Conservation (phyloP, 1,284 basidiomycete genomes). For the Melampsora allii-populina region DNA sequence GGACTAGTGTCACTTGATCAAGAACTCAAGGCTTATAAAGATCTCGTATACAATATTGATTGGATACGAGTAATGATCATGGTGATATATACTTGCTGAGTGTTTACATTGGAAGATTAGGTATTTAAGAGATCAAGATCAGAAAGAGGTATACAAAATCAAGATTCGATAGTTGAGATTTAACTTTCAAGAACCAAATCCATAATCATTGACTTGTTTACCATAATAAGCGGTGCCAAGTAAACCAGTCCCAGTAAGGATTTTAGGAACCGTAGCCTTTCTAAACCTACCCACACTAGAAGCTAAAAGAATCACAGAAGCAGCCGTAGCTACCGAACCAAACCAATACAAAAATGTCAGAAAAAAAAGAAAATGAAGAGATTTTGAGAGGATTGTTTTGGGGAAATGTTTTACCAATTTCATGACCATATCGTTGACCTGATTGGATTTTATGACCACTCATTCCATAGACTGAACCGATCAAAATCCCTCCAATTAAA, state of each 20-base stretch:
- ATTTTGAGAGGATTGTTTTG: not conserved
- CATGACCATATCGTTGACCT: not conserved
- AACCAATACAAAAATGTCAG: not conserved
- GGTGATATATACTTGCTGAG: no score
- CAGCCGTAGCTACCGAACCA: not conserved
- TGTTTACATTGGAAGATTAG: no score
- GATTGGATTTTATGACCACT: not conserved
- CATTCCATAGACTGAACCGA: not conserved
- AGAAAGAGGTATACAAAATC: no score
- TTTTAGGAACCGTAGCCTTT: not conserved
- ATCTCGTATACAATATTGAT: no score
- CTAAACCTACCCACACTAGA: not conserved
- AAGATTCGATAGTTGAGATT: no score
- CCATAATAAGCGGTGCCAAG: not conserved
- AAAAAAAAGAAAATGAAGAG: not conserved
- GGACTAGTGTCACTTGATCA: no score
- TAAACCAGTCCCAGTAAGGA: not conserved
- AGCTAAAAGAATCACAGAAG: not conserved
- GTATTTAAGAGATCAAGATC: no score
- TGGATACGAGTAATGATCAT: no score
- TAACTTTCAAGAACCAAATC: not conserved
- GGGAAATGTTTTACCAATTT: not conserved
- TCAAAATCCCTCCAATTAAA: not conserved
- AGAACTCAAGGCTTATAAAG: no score
- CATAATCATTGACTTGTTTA: conserved; percentile 12